Base-by-base conservation (phyloP, 305 asterid species). In the Fraxinus floribunda region DNA sequence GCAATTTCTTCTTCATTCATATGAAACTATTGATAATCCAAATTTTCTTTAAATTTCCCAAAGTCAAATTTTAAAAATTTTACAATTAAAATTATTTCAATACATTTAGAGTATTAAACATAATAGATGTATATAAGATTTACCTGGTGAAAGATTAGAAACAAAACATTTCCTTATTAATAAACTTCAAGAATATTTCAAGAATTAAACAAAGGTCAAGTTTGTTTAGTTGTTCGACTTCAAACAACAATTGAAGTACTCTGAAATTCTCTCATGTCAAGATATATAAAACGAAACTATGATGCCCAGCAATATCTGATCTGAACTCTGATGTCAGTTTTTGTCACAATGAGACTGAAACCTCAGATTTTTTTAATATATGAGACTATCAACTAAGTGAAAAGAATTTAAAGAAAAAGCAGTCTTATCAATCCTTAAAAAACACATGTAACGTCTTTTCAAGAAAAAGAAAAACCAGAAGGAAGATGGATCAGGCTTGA, bases 401-500 rank as follows among this genome's bases (percentile, higher is more conserved):
- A 68, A 68, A 29, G 38, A 68, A 76, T 41, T 15, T 44, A 30
- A 30, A 26, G 24, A 16, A 16, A 11, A 49, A 2, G 0, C 22
- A 13, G 57, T 0, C 7, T 41, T 9, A 46, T 3, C 13, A 15
- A 3, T 49, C 60, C 18, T 46, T n/a, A 49, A 49, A 49, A 46
- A n/a, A 49, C 20, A 15, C 22, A 1, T 1, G 20, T 49, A 15
- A 49, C 62, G 16, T 49, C 62, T 49, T 15, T 49, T 49, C 20
- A 46, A 29, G 32, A 29, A 7, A 60, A 29, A 1, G 38, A 30
- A 78, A 78, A 13, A 36, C 20, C 13, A 16, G 13, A 57, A 29
- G 26, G 49, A 74, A 68, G 52, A 75, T n/a, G 79, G 87, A 86
- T 82, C 85, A 46, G 77, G 77, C 84, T 74, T 80, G 4, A 52